phyloP scores from a whole-genome alignment of 202 grass and related monocot genomes.

The Dendrocalamus latiflorus region DNA sequence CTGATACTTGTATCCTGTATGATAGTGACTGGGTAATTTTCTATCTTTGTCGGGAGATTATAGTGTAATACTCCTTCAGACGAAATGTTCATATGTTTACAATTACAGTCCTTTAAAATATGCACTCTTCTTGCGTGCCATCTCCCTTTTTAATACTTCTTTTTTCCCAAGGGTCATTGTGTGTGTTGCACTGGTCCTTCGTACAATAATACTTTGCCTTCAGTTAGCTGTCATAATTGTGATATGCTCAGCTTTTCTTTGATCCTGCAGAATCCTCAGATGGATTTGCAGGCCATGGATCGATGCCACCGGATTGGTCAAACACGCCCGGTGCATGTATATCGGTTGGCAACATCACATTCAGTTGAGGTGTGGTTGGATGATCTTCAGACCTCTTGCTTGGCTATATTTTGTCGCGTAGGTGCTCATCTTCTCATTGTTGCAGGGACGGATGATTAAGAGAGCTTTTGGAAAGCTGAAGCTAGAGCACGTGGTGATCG shows the following conservation, averaged over 20 bases:
- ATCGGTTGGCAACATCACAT: conserved; percentile 84
- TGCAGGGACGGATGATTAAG: conserved; percentile 82
- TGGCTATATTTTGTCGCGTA: neutral
- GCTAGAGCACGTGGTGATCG: conserved; percentile 90
- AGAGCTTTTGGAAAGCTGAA: conserved; percentile 89
- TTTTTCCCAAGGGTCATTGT: too few relatives aligned
- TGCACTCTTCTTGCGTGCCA: neutral
- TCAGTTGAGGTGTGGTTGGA: conserved; percentile 63
- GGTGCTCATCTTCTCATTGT: conserved; percentile 1
- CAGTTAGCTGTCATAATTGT: neutral
- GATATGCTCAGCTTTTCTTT: neutral
- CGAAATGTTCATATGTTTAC: neutral
- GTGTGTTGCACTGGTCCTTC: too few relatives aligned
- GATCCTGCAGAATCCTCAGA: conserved; percentile 79
- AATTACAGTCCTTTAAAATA: neutral
- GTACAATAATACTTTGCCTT: neutral
- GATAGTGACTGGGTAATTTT: conserved; percentile 89
- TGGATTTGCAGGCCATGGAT: conserved; percentile 99
- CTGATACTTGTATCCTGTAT: conserved; percentile 96
- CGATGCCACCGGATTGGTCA: conserved; percentile 97
- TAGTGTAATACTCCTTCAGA: neutral
- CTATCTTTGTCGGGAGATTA: neutral
- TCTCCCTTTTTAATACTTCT: neutral
- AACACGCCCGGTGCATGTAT: conserved; percentile 84
- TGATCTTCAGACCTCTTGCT: neutral